Evolutionary conservation across 2,329 filamentous ascomycete genomes (phyloP), one percentile per base, ranked within the genome.

Genomic region (Xylaria hypoxylon): DNA sequence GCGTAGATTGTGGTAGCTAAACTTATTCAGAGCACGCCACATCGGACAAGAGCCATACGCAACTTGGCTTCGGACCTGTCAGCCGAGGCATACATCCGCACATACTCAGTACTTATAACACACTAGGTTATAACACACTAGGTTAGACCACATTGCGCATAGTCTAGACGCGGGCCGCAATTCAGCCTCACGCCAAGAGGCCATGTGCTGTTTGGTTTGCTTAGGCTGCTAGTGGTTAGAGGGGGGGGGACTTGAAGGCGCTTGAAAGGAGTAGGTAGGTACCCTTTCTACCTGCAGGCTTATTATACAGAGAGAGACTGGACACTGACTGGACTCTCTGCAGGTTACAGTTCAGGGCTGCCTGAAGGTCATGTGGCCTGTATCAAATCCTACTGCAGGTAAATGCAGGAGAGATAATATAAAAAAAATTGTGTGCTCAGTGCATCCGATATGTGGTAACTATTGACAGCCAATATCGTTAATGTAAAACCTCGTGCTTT

Each of bases 271-370:
- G 55, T 57, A 40, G 31, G n/a, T n/a, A 65, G 52, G 22, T 60
- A 55, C 52, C 38, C 35, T 68, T 19, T 31, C 33, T 35, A 24
- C 55, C 59, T 67, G 60, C 59, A 59, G 53, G 59, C 64, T 42
- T 47, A 57, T 60, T 42, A 8, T 31, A 31, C 17, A 26, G 4
- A 33, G 26, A 51, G 19, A 44, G 19, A 42, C 35, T 17, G 3
- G 5, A 42, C 8, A 63, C 38, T 59, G 31, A 59, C 28, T 28
- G 35, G 52, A 55, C 58, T 40, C 28, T 60, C 59, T 62, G 59
- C 55, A 69, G 64, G 65, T 69, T 63, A 56, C 68, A 68, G 35
- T 62, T 65, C 65, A 69, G 68, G 65, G 68, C 68, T 45, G 57
- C 62, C 68, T 65, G 62, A 61, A 10, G 17, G 62, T 69, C 62